A percentile compares a stretch with the other conserved stretches of the same genome.
Evolutionary conservation across 2,329 filamentous ascomycete genomes (phyloP).

Genomic region (Aphanoascus verrucosus): DNA sequence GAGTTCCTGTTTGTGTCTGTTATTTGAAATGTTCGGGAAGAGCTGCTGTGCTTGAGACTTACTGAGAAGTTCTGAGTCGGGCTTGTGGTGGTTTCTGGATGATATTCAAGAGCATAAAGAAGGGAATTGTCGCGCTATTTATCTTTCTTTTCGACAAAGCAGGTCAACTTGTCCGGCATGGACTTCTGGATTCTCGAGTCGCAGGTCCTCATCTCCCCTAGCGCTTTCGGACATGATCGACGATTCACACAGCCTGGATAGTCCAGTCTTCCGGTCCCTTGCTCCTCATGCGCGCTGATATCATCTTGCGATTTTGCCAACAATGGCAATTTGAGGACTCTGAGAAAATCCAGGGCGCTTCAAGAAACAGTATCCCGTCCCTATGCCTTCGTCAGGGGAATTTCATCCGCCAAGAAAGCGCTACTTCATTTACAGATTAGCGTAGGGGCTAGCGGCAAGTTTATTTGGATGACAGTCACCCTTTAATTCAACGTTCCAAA

Average conservation of each 20-base stretch:
- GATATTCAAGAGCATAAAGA: not conserved
- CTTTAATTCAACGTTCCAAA: conserved; percentile 4
- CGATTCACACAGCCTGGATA: not conserved
- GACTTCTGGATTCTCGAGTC: not conserved
- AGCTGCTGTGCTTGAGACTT: not conserved
- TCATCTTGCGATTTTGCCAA: not conserved
- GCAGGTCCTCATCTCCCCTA: not conserved
- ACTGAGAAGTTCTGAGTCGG: not conserved
- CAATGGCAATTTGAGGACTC: not conserved
- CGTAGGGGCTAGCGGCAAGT: not conserved
- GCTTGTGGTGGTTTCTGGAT: not conserved
- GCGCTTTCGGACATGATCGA: not conserved
- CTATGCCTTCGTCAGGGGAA: not conserved
- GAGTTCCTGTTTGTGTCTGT: too few species aligned
- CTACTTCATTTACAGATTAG: not conserved
- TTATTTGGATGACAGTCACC: conserved; percentile 1
- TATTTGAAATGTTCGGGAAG: not conserved
- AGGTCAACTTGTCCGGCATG: not conserved
- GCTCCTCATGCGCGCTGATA: not conserved
- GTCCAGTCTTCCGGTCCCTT: not conserved
- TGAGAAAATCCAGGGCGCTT: not conserved
- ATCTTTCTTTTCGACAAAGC: not conserved
- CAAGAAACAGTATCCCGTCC: not conserved
- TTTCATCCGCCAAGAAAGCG: not conserved
- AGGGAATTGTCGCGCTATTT: not conserved